Evolutionary conservation across 2,329 filamentous ascomycete genomes (phyloP), one percentile per base, ranked within the genome.

Genomic region (Penicillium sp.): DNA sequence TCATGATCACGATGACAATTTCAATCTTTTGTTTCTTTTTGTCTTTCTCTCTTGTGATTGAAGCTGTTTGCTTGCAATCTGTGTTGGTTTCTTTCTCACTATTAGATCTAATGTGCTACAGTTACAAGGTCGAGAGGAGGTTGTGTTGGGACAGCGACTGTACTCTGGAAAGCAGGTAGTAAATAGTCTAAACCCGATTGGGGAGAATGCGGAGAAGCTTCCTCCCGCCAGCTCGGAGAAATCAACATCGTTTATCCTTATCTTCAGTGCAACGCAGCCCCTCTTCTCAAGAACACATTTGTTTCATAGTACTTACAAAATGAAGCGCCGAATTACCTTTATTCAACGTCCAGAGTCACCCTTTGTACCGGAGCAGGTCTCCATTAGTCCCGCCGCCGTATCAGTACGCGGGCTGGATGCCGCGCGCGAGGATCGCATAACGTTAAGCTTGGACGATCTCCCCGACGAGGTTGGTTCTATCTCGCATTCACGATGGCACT

Each of bases 381-480:
- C 76, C 9, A 69, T 94, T 38, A 72, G 73, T 39, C 70, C 74
- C 38, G 71, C 75, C 40, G 66, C 68, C 8, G 68, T 86, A 13
- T 75, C 75, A 3, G 70, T 94, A 45, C 73, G 74, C 1, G 78
- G 76, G 2, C 66, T 93, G 37, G 68, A 80, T 43, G 85, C 85
- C 18, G 82, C 82, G 11, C 84, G 88, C 55, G 88, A 97, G 69
- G 87, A 93, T 64, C 81, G 85, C 50, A 69, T 91, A 56, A 95
- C 88, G 1, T 70, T 93, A 52, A 76, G 79, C 34, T 71, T 90
- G 18, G 76, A 83, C 42, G 88, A 95, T 72, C 77, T 96, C 36
- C 86, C 89, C 4, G 62, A 70, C 12, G 83, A 88, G 66, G 79
- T 83, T 69, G 42, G 50, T 48, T 37, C 32, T 27, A 7, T n/a